Evolutionary conservation across 2,329 filamentous ascomycete species (phyloP), one percentile per base, ranked within the genome.

Genomic region (Coleophoma eucalyptorum): DNA sequence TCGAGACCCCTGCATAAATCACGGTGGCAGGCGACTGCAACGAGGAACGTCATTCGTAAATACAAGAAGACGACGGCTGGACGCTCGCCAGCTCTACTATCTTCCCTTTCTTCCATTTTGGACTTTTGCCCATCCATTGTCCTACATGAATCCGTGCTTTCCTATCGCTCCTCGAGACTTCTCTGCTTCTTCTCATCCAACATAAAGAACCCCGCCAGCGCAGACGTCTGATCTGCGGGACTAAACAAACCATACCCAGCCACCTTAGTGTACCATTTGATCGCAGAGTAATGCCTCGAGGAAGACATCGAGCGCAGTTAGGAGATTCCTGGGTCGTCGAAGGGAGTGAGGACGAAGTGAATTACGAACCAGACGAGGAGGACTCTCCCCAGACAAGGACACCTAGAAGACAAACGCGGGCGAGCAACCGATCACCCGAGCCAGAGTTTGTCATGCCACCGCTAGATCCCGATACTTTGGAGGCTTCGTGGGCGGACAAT

Each of bases 401-500:
- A 15, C 56, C 56, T 11, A 54, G 55, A 50, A 56, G 55, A 16
- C 50, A 52, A 43, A 51, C 52, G 2, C 54, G 59, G 50, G 50
- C 49, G 12, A 50, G 33, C 21, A 60, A 55, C 12, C 60, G 49
- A 48, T 65, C 65, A 1, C 62, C 62, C 26, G 63, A 62, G 18
- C 64, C 64, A n/a, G 58, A 65, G 43, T 50, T 67, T 21, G 56
- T 66, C 11, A 66, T 67, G 63, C 65, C 64, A 43, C 58, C 62
- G 11, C 34, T 66, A n/a, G 60, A 65, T 48, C 31, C 52, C 10
- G 51, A 62, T 44, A 62, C 59, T 33, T 40, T 66, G 32, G 60
- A 65, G 43, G 61, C 58, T 12, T 66, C 64, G 8, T 60, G 63
- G 60, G 52, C 52, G 33, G 60, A 60, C 16, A 45, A 46, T 13